A percentile compares a stretch with the other conserved stretches of the same genome.
Evolutionary conservation across 805 yeast genomes (phyloP).

Genomic region (Saccharomycopsis malanga): DNA sequence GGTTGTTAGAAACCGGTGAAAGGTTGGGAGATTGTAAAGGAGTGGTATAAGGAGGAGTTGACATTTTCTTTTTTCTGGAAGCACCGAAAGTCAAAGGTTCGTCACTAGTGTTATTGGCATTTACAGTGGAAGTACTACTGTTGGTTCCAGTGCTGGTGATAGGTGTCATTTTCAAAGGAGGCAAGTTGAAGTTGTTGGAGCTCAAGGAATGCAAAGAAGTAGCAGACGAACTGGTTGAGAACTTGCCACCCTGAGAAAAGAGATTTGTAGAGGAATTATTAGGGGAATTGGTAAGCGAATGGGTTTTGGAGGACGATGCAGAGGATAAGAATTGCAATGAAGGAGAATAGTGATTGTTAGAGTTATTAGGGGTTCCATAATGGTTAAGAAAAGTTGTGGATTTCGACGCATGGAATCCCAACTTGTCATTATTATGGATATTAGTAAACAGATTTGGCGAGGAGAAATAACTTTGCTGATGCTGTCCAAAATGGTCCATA

Average conservation of each 20-base stretch:
- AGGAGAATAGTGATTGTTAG: neutral
- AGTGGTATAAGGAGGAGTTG: slow-evolving; percentile 14
- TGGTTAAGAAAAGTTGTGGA: slow-evolving; percentile 8
- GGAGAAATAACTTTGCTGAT: slow-evolving; percentile 2
- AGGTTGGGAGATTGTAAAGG: slow-evolving; percentile 17
- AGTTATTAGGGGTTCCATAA: neutral
- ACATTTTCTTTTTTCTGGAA: slow-evolving; percentile 7
- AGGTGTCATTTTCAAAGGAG: slow-evolving; percentile 10
- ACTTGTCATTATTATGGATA: neutral
- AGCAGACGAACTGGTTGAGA: slow-evolving; percentile 11
- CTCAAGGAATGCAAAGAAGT: slow-evolving; percentile 15
- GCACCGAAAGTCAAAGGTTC: slow-evolving; percentile 19
- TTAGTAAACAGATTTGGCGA: slow-evolving; percentile 1
- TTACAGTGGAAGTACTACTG: neutral
- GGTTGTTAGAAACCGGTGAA: slow-evolving; percentile 11
- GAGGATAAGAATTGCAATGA: slow-evolving; percentile 1
- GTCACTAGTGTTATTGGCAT: slow-evolving; percentile 1
- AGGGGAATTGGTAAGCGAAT: slow-evolving; percentile 34
- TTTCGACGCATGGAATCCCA: slow-evolving; percentile 11
- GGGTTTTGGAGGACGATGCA: slow-evolving; percentile 34
- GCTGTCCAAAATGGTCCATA: neutral
- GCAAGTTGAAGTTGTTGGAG: slow-evolving; percentile 2
- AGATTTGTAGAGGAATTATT: slow-evolving; percentile 27
- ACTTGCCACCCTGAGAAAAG: slow-evolving; percentile 4
- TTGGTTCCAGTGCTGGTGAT: neutral